Evolutionary conservation across 352 stramenopile species (phyloP), one percentile per base, ranked within the genome.

Genomic region (Globisporangium emineosum): DNA sequence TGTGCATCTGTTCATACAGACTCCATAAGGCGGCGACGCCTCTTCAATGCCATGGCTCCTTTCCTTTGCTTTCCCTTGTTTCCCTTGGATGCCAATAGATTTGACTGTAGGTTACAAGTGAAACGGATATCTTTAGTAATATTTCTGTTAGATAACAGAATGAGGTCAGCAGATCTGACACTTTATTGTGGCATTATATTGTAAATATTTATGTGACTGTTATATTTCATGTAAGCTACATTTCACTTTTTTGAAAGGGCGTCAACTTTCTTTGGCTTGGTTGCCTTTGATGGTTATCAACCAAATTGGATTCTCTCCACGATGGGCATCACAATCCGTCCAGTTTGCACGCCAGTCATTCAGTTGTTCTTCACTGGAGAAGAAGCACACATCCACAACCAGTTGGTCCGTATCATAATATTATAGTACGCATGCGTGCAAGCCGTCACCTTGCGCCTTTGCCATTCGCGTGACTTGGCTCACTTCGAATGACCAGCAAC

Each of bases 111-210:
- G 40, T 57, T 57, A 21, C 27, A 33, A 29, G 51, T 40, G 51
- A 57, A 57, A 57, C 51, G 51, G 51, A 57, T 57, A 57, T 40
- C 27, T 57, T 37, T 54, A 23, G 25, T 10, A 54, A 54, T 19
- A 10, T 54, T 54, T 10, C 12, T 5, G 49, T 32, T 12, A 54
- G 7, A 21, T 54, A 54, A 54, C 49, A 5, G 37, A n/a, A 21
- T 45, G 37, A 21, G 37, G 37, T 45, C 37, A 45, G 37, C 2
- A 10, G 4, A 9, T 8, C 2, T 15, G 0, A 3, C 4, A 21
- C 37, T 9, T 43, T 8, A 43, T 5, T 19, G 2, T n/a, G 13
- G 13, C 8, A 43, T 43, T 43, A 43, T 43, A n/a, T n/a, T n/a
- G n/a, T n/a, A n/a, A n/a, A n/a, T n/a, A n/a, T n/a, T n/a, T n/a